phyloP scores from a whole-genome alignment of 75 land plant species.

The Larix kaempferi region DNA sequence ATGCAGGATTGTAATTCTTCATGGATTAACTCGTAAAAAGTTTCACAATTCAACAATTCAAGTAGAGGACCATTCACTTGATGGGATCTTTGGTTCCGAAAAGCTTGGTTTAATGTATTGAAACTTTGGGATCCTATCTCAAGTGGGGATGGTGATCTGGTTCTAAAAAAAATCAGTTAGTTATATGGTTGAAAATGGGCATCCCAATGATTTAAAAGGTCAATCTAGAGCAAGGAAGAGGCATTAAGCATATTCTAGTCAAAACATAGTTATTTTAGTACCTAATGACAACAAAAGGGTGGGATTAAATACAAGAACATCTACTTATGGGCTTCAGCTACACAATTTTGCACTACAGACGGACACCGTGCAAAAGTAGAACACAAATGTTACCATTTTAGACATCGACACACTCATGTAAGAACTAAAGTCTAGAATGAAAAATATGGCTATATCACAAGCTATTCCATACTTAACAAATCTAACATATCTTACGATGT shows the following conservation, averaged over 20 bases:
- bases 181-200: background rate
- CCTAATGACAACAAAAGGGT: no score
- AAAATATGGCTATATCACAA: no score
- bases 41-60: slow-evolving; percentile 65
- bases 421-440: background rate
- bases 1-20: slow-evolving; percentile 54
- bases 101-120: slow-evolving; percentile 37
- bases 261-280: background rate
- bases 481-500: background rate
- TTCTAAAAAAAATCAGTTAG: slow-evolving; percentile 25
- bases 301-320: background rate
- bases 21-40: slow-evolving; percentile 66
- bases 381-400: background rate
- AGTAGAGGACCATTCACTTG: slow-evolving; percentile 46
- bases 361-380: background rate
- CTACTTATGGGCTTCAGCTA: background rate
- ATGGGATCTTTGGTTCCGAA: slow-evolving; percentile 20
- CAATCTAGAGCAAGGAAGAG: background rate
- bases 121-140: slow-evolving; percentile 88
- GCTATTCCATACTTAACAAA: no score
- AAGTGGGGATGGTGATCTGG: slow-evolving; percentile 65
- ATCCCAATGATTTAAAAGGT: background rate
- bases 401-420: background rate
- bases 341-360: background rate
- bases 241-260: no score